Evolutionary conservation across 768 basidiomycete genomes (phyloP), one percentile per base, ranked within the genome.

Genomic region (Sutorius australiensis): DNA sequence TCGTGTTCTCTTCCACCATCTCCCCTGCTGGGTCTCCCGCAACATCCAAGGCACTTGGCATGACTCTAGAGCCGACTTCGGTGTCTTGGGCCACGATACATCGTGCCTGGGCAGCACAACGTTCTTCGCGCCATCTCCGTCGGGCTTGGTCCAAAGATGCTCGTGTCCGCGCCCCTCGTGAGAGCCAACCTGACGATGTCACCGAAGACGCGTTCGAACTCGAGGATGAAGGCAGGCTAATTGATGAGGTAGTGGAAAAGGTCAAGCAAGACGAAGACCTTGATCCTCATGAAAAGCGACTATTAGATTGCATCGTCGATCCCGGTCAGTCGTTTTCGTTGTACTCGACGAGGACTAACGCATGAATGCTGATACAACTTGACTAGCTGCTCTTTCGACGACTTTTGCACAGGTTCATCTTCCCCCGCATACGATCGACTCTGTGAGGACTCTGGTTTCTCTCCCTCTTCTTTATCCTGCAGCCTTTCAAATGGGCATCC

Each of bases 331-430:
- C 60, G 13, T 13, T 31, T 30, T 28, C 16, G 12, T 36, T 11
- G 3, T 11, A 41, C 46, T 24, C 17, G 5, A 38, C 37, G 33
- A 10, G 32, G 11, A 38, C 6, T 34, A 31, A 31, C 39, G 45
- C 19, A 46, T n/a, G 50, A 38, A 17, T 6, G n/a, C 38, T 61
- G 19, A 64, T 31, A 37, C 32, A 19, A 55, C 48, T 27, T 9
- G 34, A 27, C 31, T 51, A 91, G 89, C 69, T 27, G 75, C 87
- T 0, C 83, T 93, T 73, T 80, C 86, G 12, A 95, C 93, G 8
- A 84, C 89, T 0, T 97, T 95, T 68, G 77, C 76, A 47, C 87
- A 94, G 58, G 93, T 97, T 24, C 92, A 95, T 67, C 78, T 98
- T 39, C 93, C 94, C 10, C 69, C 81, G 16, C 86, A 87, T 65